phyloP scores from a whole-genome alignment of 2,329 filamentous ascomycete species.

The Xylaria sp. region DNA sequence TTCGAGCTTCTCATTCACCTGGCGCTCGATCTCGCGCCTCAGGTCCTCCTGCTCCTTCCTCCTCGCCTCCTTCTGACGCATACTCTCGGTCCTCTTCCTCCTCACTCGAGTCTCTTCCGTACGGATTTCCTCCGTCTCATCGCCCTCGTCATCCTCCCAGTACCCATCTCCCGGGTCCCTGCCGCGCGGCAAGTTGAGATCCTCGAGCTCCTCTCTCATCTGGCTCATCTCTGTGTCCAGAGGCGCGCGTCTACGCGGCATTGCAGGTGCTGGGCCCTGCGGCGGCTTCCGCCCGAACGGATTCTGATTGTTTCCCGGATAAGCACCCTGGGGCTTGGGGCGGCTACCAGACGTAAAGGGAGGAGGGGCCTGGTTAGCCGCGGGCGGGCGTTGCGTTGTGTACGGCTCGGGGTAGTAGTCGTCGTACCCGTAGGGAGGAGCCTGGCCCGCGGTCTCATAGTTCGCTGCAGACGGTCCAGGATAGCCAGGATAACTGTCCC shows the following conservation, averaged over 20 bases:
- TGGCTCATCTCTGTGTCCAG: slow-evolving; percentile 1
- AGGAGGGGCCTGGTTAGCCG: neutral
- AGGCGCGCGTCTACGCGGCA: neutral
- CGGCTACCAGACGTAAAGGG: neutral
- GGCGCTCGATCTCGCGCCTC: slow-evolving; percentile 1
- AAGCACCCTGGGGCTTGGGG: neutral
- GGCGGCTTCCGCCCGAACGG: neutral
- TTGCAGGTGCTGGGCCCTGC: neutral
- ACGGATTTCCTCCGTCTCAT: neutral
- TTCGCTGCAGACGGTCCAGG: neutral
- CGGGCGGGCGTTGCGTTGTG: neutral
- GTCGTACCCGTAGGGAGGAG: neutral
- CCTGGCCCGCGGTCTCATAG: neutral
- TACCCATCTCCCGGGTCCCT: neutral
- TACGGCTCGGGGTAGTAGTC: neutral
- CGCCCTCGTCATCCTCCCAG: neutral
- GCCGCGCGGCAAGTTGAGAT: neutral
- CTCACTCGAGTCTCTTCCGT: neutral
- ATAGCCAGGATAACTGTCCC: neutral
- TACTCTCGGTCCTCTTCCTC: neutral
- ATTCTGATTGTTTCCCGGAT: neutral
- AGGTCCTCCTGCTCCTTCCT: neutral
- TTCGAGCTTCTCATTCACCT: neutral
- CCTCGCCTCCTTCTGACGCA: neutral
- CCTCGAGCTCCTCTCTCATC: neutral